A percentile compares a stretch with the other conserved stretches of the same genome.
Evolutionary conservation across 306 rosid species (phyloP).

Genomic region (Gleditsia sinensis): DNA sequence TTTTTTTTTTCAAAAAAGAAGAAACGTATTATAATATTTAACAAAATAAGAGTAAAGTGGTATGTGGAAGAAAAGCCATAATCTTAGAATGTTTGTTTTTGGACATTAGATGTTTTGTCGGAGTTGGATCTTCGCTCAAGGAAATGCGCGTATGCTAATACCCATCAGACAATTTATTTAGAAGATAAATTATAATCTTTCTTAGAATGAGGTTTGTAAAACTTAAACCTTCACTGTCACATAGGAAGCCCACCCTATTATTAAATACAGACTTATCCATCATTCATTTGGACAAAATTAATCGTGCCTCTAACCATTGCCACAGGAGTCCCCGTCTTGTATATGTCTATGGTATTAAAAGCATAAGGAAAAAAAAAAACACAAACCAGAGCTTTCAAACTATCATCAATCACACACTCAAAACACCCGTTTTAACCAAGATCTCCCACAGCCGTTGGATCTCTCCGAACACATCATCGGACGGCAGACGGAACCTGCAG

Average conservation of each 20-base stretch:
- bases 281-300: background rate
- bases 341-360: too few species aligned
- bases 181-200: too few species aligned
- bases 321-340: background rate
- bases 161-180: background rate
- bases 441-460: constrained; percentile 86
- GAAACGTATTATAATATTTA: too few species aligned
- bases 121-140: too few species aligned
- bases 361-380: too few species aligned
- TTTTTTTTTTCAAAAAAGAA: too few species aligned
- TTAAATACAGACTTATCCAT: background rate
- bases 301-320: background rate
- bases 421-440: constrained; percentile 43
- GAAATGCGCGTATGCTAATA: too few species aligned
- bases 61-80: too few species aligned
- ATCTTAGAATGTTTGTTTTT: too few species aligned
- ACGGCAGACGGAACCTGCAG: constrained; percentile 76
- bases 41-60: too few species aligned
- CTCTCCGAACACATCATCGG: constrained; percentile 71
- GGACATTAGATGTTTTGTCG: too few species aligned
- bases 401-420: background rate
- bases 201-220: too few species aligned
- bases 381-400: background rate
- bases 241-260: background rate
- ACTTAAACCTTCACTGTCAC: background rate